Percentiles rank a stretch among this genome's conserved stretches.
phyloP scores from a whole-genome alignment of 352 stramenopile genomes.

The Phytophthora nicotianae region DNA sequence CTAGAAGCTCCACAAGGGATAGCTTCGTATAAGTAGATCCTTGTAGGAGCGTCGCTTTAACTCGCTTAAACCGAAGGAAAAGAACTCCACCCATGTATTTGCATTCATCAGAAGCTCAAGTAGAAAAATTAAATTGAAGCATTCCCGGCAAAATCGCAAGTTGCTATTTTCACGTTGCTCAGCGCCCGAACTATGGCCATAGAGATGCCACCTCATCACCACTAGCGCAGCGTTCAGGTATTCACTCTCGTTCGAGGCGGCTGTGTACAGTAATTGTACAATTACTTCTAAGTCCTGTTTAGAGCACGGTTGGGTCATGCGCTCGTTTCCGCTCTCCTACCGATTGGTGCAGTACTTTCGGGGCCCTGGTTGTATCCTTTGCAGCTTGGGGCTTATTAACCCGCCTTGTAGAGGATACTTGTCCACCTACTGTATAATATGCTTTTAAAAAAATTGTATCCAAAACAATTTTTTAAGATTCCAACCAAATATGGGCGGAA shows the following conservation, averaged over 20 bases:
- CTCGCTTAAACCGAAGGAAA: not conserved
- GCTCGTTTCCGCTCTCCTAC: not conserved
- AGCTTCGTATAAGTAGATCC: not conserved
- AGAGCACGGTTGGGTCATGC: not conserved
- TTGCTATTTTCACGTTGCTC: not conserved
- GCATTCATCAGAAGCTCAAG: not conserved
- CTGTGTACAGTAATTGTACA: not conserved
- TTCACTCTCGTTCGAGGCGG: too few species aligned
- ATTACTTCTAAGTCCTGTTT: not conserved
- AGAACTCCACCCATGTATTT: not conserved
- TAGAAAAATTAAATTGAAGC: not conserved
- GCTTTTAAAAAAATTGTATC: too few species aligned
- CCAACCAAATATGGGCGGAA: too few species aligned
- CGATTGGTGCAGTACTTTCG: not conserved
- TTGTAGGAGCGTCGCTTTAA: not conserved
- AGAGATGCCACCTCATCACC: not conserved
- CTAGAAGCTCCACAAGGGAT: not conserved
- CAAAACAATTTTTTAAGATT: too few species aligned
- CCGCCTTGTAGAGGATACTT: not conserved
- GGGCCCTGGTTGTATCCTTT: not conserved
- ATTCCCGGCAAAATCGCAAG: not conserved
- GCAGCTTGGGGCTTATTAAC: not conserved
- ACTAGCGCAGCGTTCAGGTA: not conserved
- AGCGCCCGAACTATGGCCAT: not conserved
- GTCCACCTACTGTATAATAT: too few species aligned